Evolutionary conservation across 352 stramenopile species (phyloP), one percentile per base, ranked within the genome.

Genomic region (Phytopythium oedochilum): DNA sequence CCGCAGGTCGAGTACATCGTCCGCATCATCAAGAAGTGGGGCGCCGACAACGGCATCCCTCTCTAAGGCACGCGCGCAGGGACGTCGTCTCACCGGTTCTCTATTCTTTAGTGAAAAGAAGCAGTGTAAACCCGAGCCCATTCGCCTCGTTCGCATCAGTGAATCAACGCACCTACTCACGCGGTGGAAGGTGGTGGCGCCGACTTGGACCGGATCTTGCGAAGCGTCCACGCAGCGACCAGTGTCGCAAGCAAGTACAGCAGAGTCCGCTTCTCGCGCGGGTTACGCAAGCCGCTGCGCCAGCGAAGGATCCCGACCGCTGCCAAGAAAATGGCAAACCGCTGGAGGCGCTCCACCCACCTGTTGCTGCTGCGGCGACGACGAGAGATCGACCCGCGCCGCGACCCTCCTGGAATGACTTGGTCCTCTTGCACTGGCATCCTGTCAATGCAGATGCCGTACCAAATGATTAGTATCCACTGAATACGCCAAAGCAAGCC

Each of bases 11-110:
- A 98, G 72, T 98, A 98, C 70, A 98, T 98, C 61, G 71, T 96
- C n/a, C 79, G 90, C 58, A 93, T 97, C 68, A 97, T 98, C 63
- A 97, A 97, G 73, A 98, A 98, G 57, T 98, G 92, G 89, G 89
- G 83, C 31, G 75, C 87, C 48, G 85, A 97, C 46, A 97, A 97
- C 52, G 79, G 76, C 55, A 89, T 97, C 56, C 80, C 72, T 35
- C 76, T 96, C 55, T 92, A 43, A 45, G 39, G 36, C 39, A 45
- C 20, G 39, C 39, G n/a, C 12, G 39, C 39, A 18, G 1, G 36
- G 14, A 3, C 11, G 20, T 8, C 20, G 20, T 12, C 39, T 45
- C 34, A 11, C 39, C 17, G n/a, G 15, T 45, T n/a, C 39, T 28
- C 39, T 45, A 45, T 47, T 47, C 40, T 38, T 22, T 28, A 20